Evolutionary conservation across 2,329 filamentous ascomycete genomes (phyloP), one percentile per base, ranked within the genome.

Genomic region (Fusarium incarnatum): DNA sequence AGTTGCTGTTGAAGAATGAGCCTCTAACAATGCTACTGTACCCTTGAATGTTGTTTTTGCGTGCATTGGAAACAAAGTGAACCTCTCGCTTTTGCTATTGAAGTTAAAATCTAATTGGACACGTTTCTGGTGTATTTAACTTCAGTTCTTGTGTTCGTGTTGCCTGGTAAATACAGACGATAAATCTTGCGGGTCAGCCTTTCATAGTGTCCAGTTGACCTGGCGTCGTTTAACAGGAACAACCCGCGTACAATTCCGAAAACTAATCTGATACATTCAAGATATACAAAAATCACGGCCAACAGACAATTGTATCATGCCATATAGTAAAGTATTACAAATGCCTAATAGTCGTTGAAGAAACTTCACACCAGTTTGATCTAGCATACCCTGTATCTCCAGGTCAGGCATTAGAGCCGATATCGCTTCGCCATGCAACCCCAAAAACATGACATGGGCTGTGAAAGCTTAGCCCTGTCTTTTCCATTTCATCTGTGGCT

Each of bases 381-480:
- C 9, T 6, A 8, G 22, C 13, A 4, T 52, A 52, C 49, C 49
- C 49, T 41, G 32, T 34, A 52, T 23, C 8, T 20, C 10, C 16
- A 20, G 3, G 32, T 15, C 34, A n/a, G 6, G 2, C 18, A 37
- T 16, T 34, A 16, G 16, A 6, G 18, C 48, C 48, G 18, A 27
- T 20, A 8, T 16, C 23, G 48, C 49, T 52, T 41, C 12, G 34
- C 23, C 18, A 41, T 27, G 20, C 22, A 20, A 40, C 8, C 32
- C 42, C 15, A 15, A 32, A 45, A 32, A 20, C 11, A 30, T 47
- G 3, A 8, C n/a, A 22, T 27, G 22, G 48, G 30, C 34, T 55
- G 40, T 53, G n/a, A 23, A 23, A 8, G 18, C 48, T 60, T 37
- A 32, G 30, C 44, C 30, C 41, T 46, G 55, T 23, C n/a, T 37